These are phyloP conservation scores for Peterozyma toletana DNA, from an alignment of 805 yeast genomes.

Conservation along the genomic window DNA sequence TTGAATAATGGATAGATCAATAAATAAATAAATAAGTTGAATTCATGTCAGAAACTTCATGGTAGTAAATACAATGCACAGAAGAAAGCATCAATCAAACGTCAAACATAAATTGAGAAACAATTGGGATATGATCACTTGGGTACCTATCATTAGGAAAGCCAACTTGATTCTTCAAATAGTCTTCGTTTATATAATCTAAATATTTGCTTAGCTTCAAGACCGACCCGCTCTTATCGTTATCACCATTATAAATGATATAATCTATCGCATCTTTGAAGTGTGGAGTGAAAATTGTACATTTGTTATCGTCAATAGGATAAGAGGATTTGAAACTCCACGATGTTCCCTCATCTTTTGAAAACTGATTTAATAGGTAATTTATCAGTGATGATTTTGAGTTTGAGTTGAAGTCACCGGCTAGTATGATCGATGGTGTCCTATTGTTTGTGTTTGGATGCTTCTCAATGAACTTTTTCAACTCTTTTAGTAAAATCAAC, in stretches of 20 bases:
- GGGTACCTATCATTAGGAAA: constrained; percentile 56
- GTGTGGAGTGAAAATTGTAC: constrained; percentile 41
- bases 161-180: constrained; percentile 25
- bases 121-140: constrained; percentile 43
- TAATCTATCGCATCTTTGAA: constrained; percentile 50
- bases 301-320: constrained; percentile 18
- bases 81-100: neutral
- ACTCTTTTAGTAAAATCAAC: constrained; percentile 28
- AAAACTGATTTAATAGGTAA: constrained; percentile 15
- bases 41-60: too few species aligned
- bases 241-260: constrained; percentile 33
- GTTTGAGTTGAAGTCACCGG: constrained; percentile 52
- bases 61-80: neutral
- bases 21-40: too few species aligned
- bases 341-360: neutral
- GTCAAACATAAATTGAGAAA: constrained; percentile 21
- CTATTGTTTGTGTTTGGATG: constrained; percentile 18
- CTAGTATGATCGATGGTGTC: constrained; percentile 26
- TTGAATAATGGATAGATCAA: too few species aligned
- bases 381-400: constrained; percentile 41
- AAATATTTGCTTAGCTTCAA: constrained; percentile 35
- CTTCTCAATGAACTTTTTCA: constrained; percentile 19
- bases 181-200: constrained; percentile 37
- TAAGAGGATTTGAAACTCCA: constrained; percentile 20
- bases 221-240: constrained; percentile 22